Evolutionary conservation across 805 yeast species (phyloP).

Genomic region (Myxozyma vanderwaltii): DNA sequence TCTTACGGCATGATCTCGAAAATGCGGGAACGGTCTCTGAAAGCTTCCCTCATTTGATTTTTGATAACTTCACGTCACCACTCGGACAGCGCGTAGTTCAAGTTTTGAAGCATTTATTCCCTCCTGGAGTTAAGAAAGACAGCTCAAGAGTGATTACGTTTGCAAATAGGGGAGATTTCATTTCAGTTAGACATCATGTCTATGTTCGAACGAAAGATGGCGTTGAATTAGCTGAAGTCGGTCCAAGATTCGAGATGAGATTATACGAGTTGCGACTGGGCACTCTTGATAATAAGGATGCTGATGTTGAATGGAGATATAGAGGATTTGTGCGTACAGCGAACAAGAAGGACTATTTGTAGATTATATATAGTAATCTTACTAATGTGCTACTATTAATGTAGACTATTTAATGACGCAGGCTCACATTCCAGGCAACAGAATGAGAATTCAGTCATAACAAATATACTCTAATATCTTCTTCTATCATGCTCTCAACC

Average conservation of each 20-base stretch:
- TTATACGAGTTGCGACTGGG: constrained; percentile 86
- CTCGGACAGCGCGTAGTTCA: constrained; percentile 82
- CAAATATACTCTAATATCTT: too few relatives aligned
- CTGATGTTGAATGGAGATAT: constrained; percentile 96
- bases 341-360: constrained; percentile 85
- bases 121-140: constrained; percentile 94
- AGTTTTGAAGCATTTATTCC: constrained; percentile 83
- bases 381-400: too few relatives aligned
- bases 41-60: constrained; percentile 89
- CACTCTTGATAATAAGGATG: constrained; percentile 90
- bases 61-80: constrained; percentile 81
- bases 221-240: constrained; percentile 93
- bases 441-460: too few relatives aligned
- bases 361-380: not conserved
- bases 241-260: constrained; percentile 98
- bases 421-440: too few relatives aligned
- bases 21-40: constrained; percentile 87
- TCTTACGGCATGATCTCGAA: constrained; percentile 86
- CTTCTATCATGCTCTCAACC: too few relatives aligned
- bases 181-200: constrained; percentile 92
- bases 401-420: too few relatives aligned
- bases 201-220: constrained; percentile 84
- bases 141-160: constrained; percentile 90
- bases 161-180: constrained; percentile 86
- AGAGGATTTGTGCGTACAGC: constrained; percentile 94